Evolutionary conservation across 2,329 filamentous ascomycete genomes (phyloP), one percentile per base, ranked within the genome.

Genomic region (Pleomassaria siparia): DNA sequence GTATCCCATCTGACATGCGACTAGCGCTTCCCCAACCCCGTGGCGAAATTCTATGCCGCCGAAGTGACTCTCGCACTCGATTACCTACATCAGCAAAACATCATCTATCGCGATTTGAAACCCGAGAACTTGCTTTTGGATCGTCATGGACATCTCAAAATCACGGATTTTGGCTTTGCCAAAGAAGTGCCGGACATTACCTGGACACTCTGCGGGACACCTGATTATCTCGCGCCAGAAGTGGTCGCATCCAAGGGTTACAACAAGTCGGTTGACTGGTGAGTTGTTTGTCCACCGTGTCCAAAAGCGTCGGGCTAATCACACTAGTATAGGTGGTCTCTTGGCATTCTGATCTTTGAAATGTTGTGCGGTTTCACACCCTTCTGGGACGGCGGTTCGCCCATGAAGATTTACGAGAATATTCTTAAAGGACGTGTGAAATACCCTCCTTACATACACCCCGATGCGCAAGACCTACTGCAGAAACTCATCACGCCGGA

Each of bases 201-300:
- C 33, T 99, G 94, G 94, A 99, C 94, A 21, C 81, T 99, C 33
- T 99, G 94, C 69, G 94, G 94, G 51, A 99, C 94, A 11, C 94
- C 94, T 6, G 94, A 99, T 73, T 99, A 99, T 70, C 83, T 99
- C 28, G 94, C 94, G 0, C 94, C 94, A 0, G 94, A 99, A 74
- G 94, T 99, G 12, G 94, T 99, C n/a, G 91, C 91, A 50, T 96
- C 92, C 72, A 97, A 97, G 75, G 94, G 94, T 44, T 99, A 99
- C 79, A 99, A 99, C 78, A 99, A 97, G 73, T 96, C 92, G 32
- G 94, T 99, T 15, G 94, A 99, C 71, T 99, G 94, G 94, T 96
- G 76, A 76, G 88, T 75, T 37, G 47, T 47, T 44, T 51, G 37
- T 52, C 28, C 18, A 30, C 20, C 20, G 30, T 49, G n/a, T 15